These are phyloP conservation scores for Closterium sp. DNA, from an alignment of 139 green algal species.

Conservation along the genomic window DNA sequence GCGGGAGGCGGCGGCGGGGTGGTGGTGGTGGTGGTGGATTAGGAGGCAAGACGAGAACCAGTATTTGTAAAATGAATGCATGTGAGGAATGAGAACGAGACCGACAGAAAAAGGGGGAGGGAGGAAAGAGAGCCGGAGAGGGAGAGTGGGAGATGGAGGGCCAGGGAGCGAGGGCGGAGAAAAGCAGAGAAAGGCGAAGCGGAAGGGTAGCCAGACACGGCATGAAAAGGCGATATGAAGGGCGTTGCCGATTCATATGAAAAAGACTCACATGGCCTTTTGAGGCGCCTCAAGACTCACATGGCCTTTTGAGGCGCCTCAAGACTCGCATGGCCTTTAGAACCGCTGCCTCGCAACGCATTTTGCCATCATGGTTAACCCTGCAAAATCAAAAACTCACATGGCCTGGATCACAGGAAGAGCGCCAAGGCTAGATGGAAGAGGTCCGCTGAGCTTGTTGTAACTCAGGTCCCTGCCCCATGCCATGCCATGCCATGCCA, in stretches of 20 bases:
- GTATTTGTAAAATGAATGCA: neutral
- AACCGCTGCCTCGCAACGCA: no score
- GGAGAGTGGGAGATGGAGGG: neutral
- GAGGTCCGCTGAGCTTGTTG: neutral
- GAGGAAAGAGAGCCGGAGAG: neutral
- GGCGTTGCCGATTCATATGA: no score
- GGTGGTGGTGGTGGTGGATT: neutral
- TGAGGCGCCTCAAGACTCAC: no score
- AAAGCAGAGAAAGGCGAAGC: no score
- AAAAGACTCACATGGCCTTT: no score
- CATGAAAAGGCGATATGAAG: no score
- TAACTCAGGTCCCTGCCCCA: neutral
- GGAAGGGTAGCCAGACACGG: no score
- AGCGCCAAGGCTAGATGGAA: neutral
- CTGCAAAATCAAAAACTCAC: neutral
- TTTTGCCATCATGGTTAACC: no score
- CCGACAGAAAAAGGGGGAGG: neutral
- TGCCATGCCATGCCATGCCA: neutral
- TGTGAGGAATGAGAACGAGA: neutral
- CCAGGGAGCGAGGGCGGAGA: no score
- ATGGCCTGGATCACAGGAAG: neutral
- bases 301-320: no score
- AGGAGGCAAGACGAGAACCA: neutral
- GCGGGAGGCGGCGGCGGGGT: no score
- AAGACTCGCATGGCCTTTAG: no score